Conservation (phyloP, 2,329 filamentous ascomycete species). For the Nemania bipapillata region DNA sequence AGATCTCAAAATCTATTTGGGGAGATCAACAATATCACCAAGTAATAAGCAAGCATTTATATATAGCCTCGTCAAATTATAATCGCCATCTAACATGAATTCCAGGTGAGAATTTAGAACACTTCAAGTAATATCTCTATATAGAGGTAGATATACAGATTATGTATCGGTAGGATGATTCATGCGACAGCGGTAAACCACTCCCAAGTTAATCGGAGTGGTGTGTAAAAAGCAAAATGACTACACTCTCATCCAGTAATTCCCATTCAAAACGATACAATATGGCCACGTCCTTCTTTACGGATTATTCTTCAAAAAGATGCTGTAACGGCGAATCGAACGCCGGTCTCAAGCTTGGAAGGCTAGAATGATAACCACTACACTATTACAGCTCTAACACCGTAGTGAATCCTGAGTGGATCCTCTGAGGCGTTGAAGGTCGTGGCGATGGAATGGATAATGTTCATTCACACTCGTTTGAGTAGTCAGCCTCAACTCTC, state of each 20-base stretch:
- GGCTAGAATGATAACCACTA: conserved; percentile 40
- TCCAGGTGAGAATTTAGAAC: background rate
- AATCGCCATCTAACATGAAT: background rate
- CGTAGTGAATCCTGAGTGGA: background rate
- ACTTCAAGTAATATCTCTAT: too few relatives aligned
- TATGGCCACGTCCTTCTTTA: too few relatives aligned
- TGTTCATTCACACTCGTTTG: background rate
- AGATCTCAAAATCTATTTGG: conserved; percentile 7
- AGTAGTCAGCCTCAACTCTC: too few relatives aligned
- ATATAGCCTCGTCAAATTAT: too few relatives aligned
- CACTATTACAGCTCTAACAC: conserved; percentile 30
- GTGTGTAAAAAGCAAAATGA: background rate
- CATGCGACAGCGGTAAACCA: too few relatives aligned
- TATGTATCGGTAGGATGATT: too few relatives aligned
- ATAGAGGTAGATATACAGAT: too few relatives aligned
- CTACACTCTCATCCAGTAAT: too few relatives aligned
- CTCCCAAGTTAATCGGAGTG: too few relatives aligned
- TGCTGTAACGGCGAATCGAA: conserved; percentile 39
- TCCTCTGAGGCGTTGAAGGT: background rate
- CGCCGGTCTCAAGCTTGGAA: conserved; percentile 40
- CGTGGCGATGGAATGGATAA: background rate
- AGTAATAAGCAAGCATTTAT: background rate
- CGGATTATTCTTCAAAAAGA: background rate
- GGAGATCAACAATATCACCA: background rate
- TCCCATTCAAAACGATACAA: too few relatives aligned